These are phyloP conservation scores for Warburgia ugandensis DNA, from an alignment of 164 flowering plant species.

Conservation along the genomic window DNA sequence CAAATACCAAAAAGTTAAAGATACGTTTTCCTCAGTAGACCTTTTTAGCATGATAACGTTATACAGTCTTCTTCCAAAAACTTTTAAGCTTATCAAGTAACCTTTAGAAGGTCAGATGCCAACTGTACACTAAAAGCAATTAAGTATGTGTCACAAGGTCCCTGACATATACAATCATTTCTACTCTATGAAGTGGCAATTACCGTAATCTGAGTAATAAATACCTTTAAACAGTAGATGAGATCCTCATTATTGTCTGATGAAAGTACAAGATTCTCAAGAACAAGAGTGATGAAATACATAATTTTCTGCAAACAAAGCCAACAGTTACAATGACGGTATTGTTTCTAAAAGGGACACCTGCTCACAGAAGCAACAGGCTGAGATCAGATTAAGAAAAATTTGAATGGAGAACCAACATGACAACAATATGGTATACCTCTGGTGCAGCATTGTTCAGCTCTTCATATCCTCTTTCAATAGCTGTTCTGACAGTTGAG, in stretches of 20 bases:
- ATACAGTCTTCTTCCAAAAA: too few relatives aligned
- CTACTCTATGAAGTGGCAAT: too few relatives aligned
- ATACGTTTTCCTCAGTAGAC: too few relatives aligned
- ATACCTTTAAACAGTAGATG: conserved; percentile 89
- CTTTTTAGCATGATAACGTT: too few relatives aligned
- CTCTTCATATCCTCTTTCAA: conserved; percentile 92
- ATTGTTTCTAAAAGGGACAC: too few relatives aligned
- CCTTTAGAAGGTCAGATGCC: not conserved
- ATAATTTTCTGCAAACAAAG: conserved; percentile 73
- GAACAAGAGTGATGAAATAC: conserved; percentile 69
- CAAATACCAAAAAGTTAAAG: too few relatives aligned
- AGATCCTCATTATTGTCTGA: conserved; percentile 90
- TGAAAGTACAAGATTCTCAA: conserved; percentile 87
- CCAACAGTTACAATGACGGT: not conserved
- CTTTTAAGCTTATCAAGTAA: not conserved
- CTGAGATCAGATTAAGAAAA: not conserved
- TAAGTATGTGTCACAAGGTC: not conserved
- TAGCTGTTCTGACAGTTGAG: conserved; percentile 84
- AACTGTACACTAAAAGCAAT: not conserved
- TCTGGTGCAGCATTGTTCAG: conserved; percentile 76
- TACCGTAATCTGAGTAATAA: too few relatives aligned
- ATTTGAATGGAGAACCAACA: not conserved
- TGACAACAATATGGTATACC: conserved; percentile 31
- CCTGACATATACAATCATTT: too few relatives aligned
- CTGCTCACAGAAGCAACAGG: too few relatives aligned